phyloP scores from a whole-genome alignment of 2,329 filamentous ascomycete species.

The Alternaria sp. region DNA sequence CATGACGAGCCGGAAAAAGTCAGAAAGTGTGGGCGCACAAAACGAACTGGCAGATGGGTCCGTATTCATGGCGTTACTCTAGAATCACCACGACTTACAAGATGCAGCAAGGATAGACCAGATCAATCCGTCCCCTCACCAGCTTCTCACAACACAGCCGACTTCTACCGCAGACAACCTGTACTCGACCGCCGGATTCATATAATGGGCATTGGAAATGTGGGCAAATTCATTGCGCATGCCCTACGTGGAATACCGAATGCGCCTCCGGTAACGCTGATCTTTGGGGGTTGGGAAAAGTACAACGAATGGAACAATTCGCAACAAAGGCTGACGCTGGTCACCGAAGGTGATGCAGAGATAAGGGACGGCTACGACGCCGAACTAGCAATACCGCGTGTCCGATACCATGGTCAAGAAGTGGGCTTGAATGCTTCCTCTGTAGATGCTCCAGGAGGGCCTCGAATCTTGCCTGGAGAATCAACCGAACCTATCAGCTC shows the following conservation, averaged over 20 bases:
- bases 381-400: constrained; percentile 51
- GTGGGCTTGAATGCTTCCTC: constrained; percentile 24
- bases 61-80: background rate
- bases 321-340: constrained; percentile 55
- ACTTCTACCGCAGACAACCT: constrained; percentile 44
- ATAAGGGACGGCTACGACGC: constrained; percentile 55
- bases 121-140: constrained; percentile 19
- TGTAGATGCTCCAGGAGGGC: constrained; percentile 13
- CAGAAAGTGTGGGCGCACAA: constrained; percentile 25
- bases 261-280: constrained; percentile 77
- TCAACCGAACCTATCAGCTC: constrained; percentile 68
- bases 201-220: constrained; percentile 80
- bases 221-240: constrained; percentile 81
- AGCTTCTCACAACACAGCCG: constrained; percentile 24
- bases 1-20: constrained; percentile 33
- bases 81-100: constrained; percentile 17
- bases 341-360: constrained; percentile 55
- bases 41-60: constrained; percentile 26
- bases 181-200: constrained; percentile 56
- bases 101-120: constrained; percentile 19
- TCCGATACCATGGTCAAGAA: constrained; percentile 51
- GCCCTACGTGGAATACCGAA: constrained; percentile 68
- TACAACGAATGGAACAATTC: constrained; percentile 59
- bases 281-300: constrained; percentile 68
- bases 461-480: constrained; percentile 31